A percentile compares a stretch with the other conserved stretches of the same genome.
Evolutionary conservation across 2,329 filamentous ascomycete species (phyloP).

Genomic region (Arthrobotrys sinensis): DNA sequence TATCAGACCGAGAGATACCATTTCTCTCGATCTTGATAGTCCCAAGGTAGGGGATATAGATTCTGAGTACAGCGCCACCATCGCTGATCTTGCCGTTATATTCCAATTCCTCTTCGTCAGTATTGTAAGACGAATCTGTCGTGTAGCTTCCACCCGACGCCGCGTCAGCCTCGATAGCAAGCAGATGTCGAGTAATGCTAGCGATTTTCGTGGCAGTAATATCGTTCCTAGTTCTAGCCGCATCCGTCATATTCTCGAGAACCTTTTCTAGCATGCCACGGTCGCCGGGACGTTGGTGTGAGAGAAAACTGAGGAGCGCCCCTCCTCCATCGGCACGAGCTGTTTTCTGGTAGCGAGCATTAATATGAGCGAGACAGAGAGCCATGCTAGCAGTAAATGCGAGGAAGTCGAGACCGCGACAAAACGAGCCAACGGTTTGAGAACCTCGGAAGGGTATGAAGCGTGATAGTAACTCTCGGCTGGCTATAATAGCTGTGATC

Average conservation of each 20-base stretch:
- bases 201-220: slow-evolving; percentile 65
- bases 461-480: slow-evolving; percentile 71
- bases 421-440: slow-evolving; percentile 67
- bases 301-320: slow-evolving; percentile 65
- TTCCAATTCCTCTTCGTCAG: slow-evolving; percentile 63
- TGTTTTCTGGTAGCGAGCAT: slow-evolving; percentile 65
- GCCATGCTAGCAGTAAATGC: slow-evolving; percentile 68
- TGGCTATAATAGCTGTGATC: slow-evolving; percentile 70
- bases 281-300: slow-evolving; percentile 69
- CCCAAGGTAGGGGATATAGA: slow-evolving; percentile 70
- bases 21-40: slow-evolving; percentile 66
- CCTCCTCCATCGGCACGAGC: slow-evolving; percentile 22
- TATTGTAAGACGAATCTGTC: slow-evolving; percentile 60
- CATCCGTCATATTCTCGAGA: slow-evolving; percentile 65
- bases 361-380: slow-evolving; percentile 71
- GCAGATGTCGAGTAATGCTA: slow-evolving; percentile 66
- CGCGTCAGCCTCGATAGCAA: slow-evolving; percentile 68
- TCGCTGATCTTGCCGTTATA: slow-evolving; percentile 61
- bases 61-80: slow-evolving; percentile 64
- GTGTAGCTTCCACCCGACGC: slow-evolving; percentile 65
- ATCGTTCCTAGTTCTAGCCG: slow-evolving; percentile 63
- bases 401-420: slow-evolving; percentile 72
- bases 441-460: slow-evolving; percentile 71
- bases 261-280: slow-evolving; percentile 68
- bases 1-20: slow-evolving; percentile 27